Evolutionary conservation across 768 basidiomycete species (phyloP).

Genomic region (Boletus sensibilis): DNA sequence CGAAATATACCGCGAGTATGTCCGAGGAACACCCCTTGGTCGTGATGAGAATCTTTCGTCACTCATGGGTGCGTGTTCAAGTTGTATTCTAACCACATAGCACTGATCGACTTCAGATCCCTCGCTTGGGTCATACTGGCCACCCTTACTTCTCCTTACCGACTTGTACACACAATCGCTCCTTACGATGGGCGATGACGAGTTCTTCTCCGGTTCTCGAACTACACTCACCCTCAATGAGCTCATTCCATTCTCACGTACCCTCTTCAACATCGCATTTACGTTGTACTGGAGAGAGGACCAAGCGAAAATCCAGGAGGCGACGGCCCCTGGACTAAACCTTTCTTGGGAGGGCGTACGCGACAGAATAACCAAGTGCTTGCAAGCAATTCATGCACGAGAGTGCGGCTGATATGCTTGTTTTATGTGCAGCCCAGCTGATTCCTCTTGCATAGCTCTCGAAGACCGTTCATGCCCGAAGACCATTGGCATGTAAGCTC

Average conservation of each 20-base stretch:
- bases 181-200: constrained; percentile 93
- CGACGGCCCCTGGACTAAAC: constrained; percentile 40
- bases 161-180: constrained; percentile 84
- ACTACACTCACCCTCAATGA: constrained; percentile 87
- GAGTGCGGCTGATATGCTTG: constrained; percentile 57
- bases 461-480: constrained; percentile 76
- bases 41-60: constrained; percentile 45
- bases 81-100: not conserved
- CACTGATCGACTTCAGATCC: constrained; percentile 39
- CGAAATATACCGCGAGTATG: constrained; percentile 69
- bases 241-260: constrained; percentile 67
- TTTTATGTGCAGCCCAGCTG: not conserved
- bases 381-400: constrained; percentile 81
- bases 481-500: constrained; percentile 81
- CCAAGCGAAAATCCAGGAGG: constrained; percentile 37
- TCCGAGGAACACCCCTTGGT: constrained; percentile 62
- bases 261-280: constrained; percentile 83
- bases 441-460: constrained; percentile 53
- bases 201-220: constrained; percentile 75
- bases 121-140: constrained; percentile 50
- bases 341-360: constrained; percentile 66
- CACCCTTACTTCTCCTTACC: constrained; percentile 71
- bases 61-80: constrained; percentile 38
- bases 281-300: constrained; percentile 66
- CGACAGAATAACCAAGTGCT: constrained; percentile 71